These are phyloP conservation scores for Selenicereus undatus DNA, from an alignment of 148 eudicot genomes.

Conservation along the genomic window DNA sequence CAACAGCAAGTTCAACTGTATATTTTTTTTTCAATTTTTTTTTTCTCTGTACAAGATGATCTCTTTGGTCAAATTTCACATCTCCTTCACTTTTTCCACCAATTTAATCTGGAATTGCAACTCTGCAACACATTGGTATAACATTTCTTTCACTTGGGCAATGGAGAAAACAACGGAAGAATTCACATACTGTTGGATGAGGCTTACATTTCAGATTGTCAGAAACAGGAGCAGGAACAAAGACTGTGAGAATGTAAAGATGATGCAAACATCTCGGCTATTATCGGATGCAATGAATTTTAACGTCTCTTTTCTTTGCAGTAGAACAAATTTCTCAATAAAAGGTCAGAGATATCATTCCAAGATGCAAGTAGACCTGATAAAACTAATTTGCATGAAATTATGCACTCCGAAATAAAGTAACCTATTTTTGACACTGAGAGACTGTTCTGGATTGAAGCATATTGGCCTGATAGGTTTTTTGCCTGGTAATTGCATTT, in stretches of 20 bases:
- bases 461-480: too few relatives aligned
- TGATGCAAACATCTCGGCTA: not conserved
- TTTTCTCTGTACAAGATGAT: not conserved
- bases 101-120: not conserved
- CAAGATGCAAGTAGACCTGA: not conserved
- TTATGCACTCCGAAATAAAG: too few relatives aligned
- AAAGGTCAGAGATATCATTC: too few relatives aligned
- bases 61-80: not conserved
- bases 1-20: slow-evolving; percentile 3
- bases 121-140: not conserved
- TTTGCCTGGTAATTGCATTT: too few relatives aligned
- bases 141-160: not conserved
- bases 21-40: not conserved
- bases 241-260: too few relatives aligned
- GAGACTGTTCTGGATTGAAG: too few relatives aligned
- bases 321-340: not conserved
- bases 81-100: not conserved
- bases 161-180: not conserved
- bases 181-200: not conserved
- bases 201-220: not conserved
- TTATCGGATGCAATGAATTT: not conserved
- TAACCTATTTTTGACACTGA: too few relatives aligned
- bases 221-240: too few relatives aligned
- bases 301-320: not conserved
- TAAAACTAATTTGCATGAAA: not conserved